phyloP scores from a whole-genome alignment of 495 filamentous ascomycete genomes.

The Aspergillus cristatus region DNA sequence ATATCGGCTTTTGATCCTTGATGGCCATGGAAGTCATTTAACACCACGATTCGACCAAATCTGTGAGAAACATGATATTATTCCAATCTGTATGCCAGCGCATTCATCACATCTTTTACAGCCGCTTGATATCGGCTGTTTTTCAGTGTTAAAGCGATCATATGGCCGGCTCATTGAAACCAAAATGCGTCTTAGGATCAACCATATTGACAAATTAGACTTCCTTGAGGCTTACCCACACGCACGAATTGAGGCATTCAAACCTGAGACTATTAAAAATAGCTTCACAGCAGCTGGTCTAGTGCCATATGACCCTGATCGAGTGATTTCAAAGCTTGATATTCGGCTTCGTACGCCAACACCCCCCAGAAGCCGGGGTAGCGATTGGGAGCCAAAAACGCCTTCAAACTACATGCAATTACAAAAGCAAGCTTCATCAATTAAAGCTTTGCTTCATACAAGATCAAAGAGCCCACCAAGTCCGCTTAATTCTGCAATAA shows the following conservation, averaged over 20 bases:
- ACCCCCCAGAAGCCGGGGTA: not conserved
- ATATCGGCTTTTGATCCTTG: constrained; percentile 14
- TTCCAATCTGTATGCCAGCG: constrained; percentile 10
- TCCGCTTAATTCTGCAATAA: constrained; percentile 1
- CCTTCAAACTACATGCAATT: constrained; percentile 1
- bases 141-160: constrained; percentile 8
- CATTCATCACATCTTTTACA: constrained; percentile 16
- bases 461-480: not conserved
- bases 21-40: constrained; percentile 13
- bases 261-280: not conserved
- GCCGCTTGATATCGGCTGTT: constrained; percentile 14
- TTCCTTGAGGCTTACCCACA: not conserved
- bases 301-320: constrained; percentile 5
- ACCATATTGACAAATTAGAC: constrained; percentile 1
- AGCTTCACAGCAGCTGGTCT: constrained; percentile 5
- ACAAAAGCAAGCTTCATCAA: constrained; percentile 1
- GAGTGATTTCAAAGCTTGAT: constrained; percentile 5
- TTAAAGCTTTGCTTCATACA: constrained; percentile 1
- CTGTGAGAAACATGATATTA: constrained; percentile 6
- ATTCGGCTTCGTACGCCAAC: constrained; percentile 2
- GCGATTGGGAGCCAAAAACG: not conserved
- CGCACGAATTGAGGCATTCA: not conserved
- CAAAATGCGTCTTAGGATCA: not conserved
- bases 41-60: constrained; percentile 9
- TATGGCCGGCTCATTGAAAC: constrained; percentile 4